Base-by-base conservation (phyloP, 257 asterid species). In the Ilex aquifolium region DNA sequence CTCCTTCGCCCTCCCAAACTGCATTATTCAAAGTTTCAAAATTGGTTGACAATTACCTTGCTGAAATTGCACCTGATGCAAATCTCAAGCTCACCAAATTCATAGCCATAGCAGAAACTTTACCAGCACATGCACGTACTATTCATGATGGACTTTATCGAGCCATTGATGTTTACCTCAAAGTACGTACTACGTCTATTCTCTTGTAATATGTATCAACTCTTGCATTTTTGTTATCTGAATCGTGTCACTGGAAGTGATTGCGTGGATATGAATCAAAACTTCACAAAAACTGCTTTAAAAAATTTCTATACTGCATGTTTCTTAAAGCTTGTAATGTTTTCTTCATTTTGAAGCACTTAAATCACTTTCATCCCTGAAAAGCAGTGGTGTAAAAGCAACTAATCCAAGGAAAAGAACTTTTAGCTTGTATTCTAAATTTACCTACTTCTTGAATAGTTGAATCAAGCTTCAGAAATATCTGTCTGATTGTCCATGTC, bases 41-140 rank as follows among this genome's bases (percentile, higher is more conserved):
- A 69, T 71, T 92, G 4, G 87, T 92, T 63, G 99, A 92, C 65
- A 83, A 77, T 75, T 92, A 82, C 69, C 75, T 92, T 42, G 84
- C 95, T 48, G 99, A 92, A 80, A 87, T 92, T 61, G 99, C 99
- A 31, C 96, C 97, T 0, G 99, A 92, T 58, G 80, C 88, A 13
- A 92, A 89, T 66, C 93, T 92, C 44, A 87, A 87, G 79, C 93
- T 89, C 66, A 76, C 81, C 56, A 71, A 83, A 80, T 89, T 92
- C 70, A 57, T 88, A 16, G 93, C 93, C 14, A 73, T 92, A 61
- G 95, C 95, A 10, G 96, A 89, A 65, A 72, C 83, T 57, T 69
- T 89, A 65, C 99, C 99, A 3, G 81, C 82, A 7, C 95, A 88
- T 65, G 91, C 99, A 2, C 82, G 95, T 14, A 79, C 90, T 2